phyloP scores from a whole-genome alignment of 352 stramenopile genomes.

The Blastocystis sp. region DNA sequence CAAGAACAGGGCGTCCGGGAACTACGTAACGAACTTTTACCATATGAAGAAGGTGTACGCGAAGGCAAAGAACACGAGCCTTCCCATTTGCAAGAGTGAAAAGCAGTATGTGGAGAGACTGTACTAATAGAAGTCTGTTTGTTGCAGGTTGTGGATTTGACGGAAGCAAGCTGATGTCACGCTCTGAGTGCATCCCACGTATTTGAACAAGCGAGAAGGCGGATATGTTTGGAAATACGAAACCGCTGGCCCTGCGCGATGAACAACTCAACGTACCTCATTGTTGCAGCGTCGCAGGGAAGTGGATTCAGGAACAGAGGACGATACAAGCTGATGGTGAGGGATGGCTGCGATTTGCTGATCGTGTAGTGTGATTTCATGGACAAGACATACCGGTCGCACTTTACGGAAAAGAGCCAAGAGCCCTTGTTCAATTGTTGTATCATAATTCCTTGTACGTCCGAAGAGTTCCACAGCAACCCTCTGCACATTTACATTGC shows the following conservation, averaged over 20 bases:
- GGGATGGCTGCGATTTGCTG: too few relatives aligned
- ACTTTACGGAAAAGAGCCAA: background rate
- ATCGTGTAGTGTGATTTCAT: slow-evolving; percentile 35
- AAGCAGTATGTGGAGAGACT: background rate
- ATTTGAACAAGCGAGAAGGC: too few relatives aligned
- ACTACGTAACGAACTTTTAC: background rate
- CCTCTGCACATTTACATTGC: background rate
- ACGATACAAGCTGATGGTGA: too few relatives aligned
- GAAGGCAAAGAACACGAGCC: background rate
- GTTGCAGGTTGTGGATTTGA: too few relatives aligned
- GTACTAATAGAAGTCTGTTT: too few relatives aligned
- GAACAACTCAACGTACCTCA: too few relatives aligned
- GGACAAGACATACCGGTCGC: background rate
- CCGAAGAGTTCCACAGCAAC: background rate
- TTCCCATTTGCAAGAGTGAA: background rate
- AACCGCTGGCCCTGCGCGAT: too few relatives aligned
- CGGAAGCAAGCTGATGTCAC: too few relatives aligned
- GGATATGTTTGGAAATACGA: too few relatives aligned
- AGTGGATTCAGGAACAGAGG: too few relatives aligned
- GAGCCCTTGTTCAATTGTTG: background rate
- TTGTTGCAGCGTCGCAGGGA: too few relatives aligned
- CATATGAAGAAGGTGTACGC: background rate
- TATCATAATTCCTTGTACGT: background rate
- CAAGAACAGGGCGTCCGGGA: background rate
- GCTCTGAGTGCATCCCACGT: too few relatives aligned